Conservation (phyloP, 2,329 filamentous ascomycete species). For the Colletotrichum orbiculare region DNA sequence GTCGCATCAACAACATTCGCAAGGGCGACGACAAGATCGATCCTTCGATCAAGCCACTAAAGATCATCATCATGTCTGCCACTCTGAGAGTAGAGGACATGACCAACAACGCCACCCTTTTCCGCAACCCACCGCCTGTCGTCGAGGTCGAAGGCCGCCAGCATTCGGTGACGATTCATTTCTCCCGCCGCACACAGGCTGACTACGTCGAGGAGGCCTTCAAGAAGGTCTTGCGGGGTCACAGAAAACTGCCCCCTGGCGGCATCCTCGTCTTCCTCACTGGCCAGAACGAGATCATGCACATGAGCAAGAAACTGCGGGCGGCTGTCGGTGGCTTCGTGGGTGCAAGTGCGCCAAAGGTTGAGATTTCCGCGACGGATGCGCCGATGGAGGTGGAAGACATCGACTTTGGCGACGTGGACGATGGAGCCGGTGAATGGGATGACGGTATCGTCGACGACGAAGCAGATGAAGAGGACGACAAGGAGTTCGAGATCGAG, state of each 20-base stretch:
- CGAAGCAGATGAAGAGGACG: conserved; percentile 62
- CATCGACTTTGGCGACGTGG: conserved; percentile 79
- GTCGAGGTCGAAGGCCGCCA: conserved; percentile 93
- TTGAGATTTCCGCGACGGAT: conserved; percentile 81
- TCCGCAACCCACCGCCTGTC: conserved; percentile 81
- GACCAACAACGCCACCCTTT: conserved; percentile 83
- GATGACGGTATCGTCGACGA: conserved; percentile 70
- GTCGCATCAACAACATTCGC: conserved; percentile 87
- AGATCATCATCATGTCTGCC: conserved; percentile 98
- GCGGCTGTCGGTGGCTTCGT: conserved; percentile 71
- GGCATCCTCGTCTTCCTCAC: conserved; percentile 95
- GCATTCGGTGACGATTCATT: conserved; percentile 90
- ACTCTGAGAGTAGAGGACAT: conserved; percentile 93
- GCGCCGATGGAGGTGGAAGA: conserved; percentile 87
- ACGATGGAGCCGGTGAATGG: conserved; percentile 71
- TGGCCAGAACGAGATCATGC: conserved; percentile 89
- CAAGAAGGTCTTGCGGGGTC: conserved; percentile 85
- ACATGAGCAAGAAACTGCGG: conserved; percentile 83
- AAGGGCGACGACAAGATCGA: conserved; percentile 80
- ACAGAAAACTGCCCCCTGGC: conserved; percentile 88
- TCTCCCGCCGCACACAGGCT: conserved; percentile 81
- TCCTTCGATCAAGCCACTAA: conserved; percentile 78
- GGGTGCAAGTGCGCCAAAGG: conserved; percentile 69
- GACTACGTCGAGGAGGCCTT: conserved; percentile 95
- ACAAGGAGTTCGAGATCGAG: conserved; percentile 75